phyloP scores from a whole-genome alignment of 1,284 basidiomycete genomes.

The Stereum hirsutum region DNA sequence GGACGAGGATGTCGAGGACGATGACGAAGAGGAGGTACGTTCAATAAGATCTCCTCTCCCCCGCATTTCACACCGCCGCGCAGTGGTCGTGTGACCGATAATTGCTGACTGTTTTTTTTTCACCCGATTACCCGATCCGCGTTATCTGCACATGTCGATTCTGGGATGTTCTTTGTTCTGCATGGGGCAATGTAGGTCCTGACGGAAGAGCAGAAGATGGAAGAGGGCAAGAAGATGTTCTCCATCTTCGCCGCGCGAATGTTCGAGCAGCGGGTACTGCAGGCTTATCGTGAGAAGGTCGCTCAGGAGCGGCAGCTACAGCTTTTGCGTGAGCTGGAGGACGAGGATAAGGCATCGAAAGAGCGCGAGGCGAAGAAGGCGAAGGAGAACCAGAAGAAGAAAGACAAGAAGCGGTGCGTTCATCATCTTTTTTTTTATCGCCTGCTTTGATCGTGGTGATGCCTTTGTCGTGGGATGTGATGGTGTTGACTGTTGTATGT shows the following conservation, averaged over 20 bases:
- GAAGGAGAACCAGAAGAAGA: constrained; percentile 97
- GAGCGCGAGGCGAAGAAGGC: constrained; percentile 88
- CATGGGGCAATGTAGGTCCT: constrained; percentile 36
- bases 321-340: constrained; percentile 45
- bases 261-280: constrained; percentile 96
- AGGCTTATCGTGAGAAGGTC: constrained; percentile 31
- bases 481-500: constrained; percentile 7
- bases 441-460: too few species aligned
- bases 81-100: neutral
- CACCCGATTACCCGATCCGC: neutral
- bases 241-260: constrained; percentile 99
- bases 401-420: constrained; percentile 86
- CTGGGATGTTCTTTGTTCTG: too few species aligned
- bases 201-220: constrained; percentile 92
- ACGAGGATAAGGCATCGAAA: constrained; percentile 53
- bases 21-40: constrained; percentile 8
- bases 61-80: neutral
- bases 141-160: too few species aligned
- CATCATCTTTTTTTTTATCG: neutral
- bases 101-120: neutral
- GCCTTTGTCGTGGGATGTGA: neutral
- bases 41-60: neutral
- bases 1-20: constrained; percentile 27
- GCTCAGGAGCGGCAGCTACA: constrained; percentile 44
- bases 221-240: constrained; percentile 99